Percentiles rank a stretch among this genome's conserved stretches.
phyloP scores from a whole-genome alignment of 2,329 filamentous ascomycete species.

The Mycosphaerella sp. region DNA sequence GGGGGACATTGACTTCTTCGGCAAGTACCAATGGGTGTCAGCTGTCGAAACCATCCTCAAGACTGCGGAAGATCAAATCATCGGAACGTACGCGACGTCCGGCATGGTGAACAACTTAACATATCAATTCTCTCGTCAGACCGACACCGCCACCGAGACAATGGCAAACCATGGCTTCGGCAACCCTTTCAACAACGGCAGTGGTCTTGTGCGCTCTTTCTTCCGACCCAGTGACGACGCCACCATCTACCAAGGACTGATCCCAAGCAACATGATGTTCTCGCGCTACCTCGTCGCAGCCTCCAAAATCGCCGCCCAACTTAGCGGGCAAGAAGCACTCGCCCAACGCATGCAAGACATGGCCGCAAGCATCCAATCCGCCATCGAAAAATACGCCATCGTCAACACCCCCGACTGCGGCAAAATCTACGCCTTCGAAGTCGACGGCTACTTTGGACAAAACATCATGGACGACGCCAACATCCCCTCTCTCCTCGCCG shows the following conservation, averaged over 20 bases:
- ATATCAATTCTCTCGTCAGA: conserved; percentile 43
- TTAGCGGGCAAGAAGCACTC: conserved; percentile 45
- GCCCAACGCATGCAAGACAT: conserved; percentile 52
- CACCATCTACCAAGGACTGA: conserved; percentile 46
- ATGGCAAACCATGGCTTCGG: conserved; percentile 49
- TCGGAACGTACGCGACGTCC: conserved; percentile 43
- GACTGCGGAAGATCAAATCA: conserved; percentile 43
- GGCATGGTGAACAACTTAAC: conserved; percentile 40
- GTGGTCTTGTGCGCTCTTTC: conserved; percentile 44
- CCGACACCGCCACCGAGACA: conserved; percentile 43
- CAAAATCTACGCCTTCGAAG: conserved; percentile 44
- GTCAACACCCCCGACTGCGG: conserved; percentile 35
- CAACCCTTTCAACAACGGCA: conserved; percentile 45
- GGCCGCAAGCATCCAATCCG: conserved; percentile 40
- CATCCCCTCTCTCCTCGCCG: conserved; percentile 59
- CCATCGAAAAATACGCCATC: conserved; percentile 43
- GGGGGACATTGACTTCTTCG: conserved; percentile 44
- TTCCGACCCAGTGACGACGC: conserved; percentile 48
- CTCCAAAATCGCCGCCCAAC: conserved; percentile 47
- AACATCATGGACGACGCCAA: conserved; percentile 69
- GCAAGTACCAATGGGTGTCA: conserved; percentile 43
- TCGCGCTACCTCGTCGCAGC: conserved; percentile 53
- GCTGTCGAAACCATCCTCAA: conserved; percentile 42
- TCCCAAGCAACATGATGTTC: conserved; percentile 63
- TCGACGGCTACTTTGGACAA: conserved; percentile 36